Conservation (phyloP, 2,329 filamentous ascomycete genomes). For the Neofusicoccum cordaticola region DNA sequence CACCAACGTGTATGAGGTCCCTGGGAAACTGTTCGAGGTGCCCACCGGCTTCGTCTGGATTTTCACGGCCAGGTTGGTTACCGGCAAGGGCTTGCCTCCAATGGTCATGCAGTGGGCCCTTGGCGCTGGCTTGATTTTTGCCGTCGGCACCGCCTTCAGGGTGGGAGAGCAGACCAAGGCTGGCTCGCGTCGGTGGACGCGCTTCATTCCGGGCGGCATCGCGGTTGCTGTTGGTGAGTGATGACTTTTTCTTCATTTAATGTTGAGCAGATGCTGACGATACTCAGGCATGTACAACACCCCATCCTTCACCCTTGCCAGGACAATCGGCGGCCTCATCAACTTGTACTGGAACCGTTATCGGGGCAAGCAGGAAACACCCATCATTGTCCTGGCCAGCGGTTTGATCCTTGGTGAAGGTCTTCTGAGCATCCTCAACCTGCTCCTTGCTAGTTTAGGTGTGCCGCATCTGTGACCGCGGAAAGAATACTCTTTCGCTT, state of each 20-base stretch:
- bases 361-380: slow-evolving; percentile 60
- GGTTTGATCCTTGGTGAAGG: slow-evolving; percentile 93
- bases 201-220: slow-evolving; percentile 84
- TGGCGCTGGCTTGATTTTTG: slow-evolving; percentile 72
- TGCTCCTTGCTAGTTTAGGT: slow-evolving; percentile 71
- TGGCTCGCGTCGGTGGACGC: slow-evolving; percentile 57
- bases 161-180: slow-evolving; percentile 40
- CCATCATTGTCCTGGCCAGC: slow-evolving; percentile 82
- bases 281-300: slow-evolving; percentile 88
- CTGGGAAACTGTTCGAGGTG: slow-evolving; percentile 85
- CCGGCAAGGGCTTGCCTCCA: slow-evolving; percentile 78
- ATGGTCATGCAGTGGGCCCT: slow-evolving; percentile 80
- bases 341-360: slow-evolving; percentile 73
- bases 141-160: slow-evolving; percentile 66
- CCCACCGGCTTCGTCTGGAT: slow-evolving; percentile 97
- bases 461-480: slow-evolving; percentile 66
- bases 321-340: slow-evolving; percentile 74
- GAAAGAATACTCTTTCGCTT: background rate
- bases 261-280: background rate
- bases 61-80: slow-evolving; percentile 90
- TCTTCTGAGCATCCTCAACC: slow-evolving; percentile 84
- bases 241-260: background rate
- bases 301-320: slow-evolving; percentile 88
- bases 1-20: slow-evolving; percentile 83
- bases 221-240: slow-evolving; percentile 82